phyloP scores from a whole-genome alignment of 148 eudicot genomes.

The Limonium bicolor region DNA sequence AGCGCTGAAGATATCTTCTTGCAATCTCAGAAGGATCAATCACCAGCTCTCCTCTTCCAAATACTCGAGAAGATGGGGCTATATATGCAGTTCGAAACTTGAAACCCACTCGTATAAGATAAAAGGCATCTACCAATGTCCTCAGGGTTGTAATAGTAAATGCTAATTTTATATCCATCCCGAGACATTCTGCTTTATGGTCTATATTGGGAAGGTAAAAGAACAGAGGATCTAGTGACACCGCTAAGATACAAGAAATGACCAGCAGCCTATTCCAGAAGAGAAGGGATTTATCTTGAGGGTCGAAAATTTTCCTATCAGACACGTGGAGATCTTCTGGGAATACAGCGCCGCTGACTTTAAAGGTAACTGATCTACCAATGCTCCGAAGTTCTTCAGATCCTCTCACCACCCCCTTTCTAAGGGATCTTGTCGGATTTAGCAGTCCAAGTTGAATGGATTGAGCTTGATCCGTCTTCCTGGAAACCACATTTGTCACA shows the following conservation, averaged over 20 bases:
- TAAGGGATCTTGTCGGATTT: constrained; percentile 27
- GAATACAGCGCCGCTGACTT: constrained; percentile 31
- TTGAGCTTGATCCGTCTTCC: neutral
- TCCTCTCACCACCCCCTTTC: constrained; percentile 26
- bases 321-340: constrained; percentile 55
- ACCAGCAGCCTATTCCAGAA: constrained; percentile 46
- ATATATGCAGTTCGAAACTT: constrained; percentile 33
- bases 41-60: constrained; percentile 38
- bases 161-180: constrained; percentile 27
- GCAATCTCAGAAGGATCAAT: constrained; percentile 33
- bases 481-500: neutral
- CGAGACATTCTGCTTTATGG: constrained; percentile 24
- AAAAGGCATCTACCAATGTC: constrained; percentile 22
- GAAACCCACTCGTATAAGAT: constrained; percentile 23
- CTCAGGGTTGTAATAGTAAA: constrained; percentile 15
- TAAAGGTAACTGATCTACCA: constrained; percentile 30
- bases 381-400: constrained; percentile 34
- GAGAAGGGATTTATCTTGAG: constrained; percentile 48
- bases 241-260: constrained; percentile 33
- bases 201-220: constrained; percentile 40
- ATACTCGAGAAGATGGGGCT: constrained; percentile 37
- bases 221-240: constrained; percentile 48
- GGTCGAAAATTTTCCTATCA: constrained; percentile 39
- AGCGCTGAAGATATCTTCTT: constrained; percentile 21
- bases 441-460: neutral